A percentile compares a stretch with the other conserved stretches of the same genome.
These are phyloP conservation scores for Rhodomyrtus psidioides DNA, from an alignment of 441 rosid species.

Conservation along the genomic window DNA sequence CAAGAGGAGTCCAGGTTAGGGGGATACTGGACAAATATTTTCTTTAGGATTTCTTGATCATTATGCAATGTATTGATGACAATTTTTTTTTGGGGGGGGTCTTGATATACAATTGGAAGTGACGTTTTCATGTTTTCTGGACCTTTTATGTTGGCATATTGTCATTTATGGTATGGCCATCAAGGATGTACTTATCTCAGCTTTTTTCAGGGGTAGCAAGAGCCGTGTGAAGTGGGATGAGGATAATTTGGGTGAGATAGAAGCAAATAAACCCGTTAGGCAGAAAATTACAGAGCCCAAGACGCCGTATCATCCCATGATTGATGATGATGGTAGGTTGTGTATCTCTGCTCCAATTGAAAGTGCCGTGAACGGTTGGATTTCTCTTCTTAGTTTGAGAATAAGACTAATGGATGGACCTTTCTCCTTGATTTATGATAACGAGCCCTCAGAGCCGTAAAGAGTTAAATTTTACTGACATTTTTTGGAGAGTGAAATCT, in stretches of 20 bases:
- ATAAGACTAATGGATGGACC: not conserved
- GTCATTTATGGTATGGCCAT: not conserved
- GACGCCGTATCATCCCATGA: constrained; percentile 93
- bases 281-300: constrained; percentile 99
- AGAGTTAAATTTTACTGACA: not conserved
- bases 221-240: constrained; percentile 86
- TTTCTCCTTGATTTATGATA: not conserved
- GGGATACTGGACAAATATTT: not conserved
- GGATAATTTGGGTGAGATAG: constrained; percentile 75
- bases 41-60: not conserved
- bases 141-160: not conserved
- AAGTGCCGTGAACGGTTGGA: not conserved
- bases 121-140: not conserved
- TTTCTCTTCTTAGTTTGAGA: not conserved
- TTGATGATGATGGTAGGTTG: constrained; percentile 81
- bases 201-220: constrained; percentile 23
- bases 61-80: not conserved
- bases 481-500: not conserved
- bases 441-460: not conserved
- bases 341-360: not conserved
- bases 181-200: not conserved
- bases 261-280: constrained; percentile 94
- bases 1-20: not conserved
- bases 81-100: not conserved
- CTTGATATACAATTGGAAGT: not conserved